Conservation (phyloP, 2,329 filamentous ascomycete genomes). For the Arachnomyces sp. region DNA sequence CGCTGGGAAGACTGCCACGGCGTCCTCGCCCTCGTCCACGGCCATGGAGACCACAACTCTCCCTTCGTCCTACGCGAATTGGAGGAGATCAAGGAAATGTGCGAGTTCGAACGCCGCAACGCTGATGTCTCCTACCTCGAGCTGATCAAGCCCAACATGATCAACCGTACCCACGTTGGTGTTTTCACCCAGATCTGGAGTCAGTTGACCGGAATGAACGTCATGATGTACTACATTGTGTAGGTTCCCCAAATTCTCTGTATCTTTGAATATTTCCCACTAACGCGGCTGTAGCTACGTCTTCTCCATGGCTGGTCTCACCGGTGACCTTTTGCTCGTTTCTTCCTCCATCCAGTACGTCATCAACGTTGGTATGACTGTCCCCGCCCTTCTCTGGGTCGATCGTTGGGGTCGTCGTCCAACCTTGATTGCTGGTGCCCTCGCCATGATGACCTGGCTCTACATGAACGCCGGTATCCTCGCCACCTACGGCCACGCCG, state of each 20-base stretch:
- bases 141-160: constrained; percentile 63
- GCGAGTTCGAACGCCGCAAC: constrained; percentile 64
- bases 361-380: constrained; percentile 72
- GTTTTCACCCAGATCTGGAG: constrained; percentile 68
- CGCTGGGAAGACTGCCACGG: constrained; percentile 47
- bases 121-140: constrained; percentile 62
- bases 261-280: constrained; percentile 12
- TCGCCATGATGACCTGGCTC: constrained; percentile 49
- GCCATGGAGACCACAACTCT: constrained; percentile 54
- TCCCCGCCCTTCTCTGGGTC: constrained; percentile 66
- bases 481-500: constrained; percentile 35
- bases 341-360: constrained; percentile 65
- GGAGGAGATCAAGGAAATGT: constrained; percentile 62
- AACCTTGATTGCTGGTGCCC: constrained; percentile 56
- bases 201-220: constrained; percentile 69
- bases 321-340: constrained; percentile 50
- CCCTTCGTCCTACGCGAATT: constrained; percentile 61
- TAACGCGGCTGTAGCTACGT: constrained; percentile 46
- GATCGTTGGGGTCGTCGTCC: constrained; percentile 67
- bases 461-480: constrained; percentile 37
- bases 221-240: constrained; percentile 64
- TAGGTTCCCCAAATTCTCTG: constrained; percentile 11
- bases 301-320: constrained; percentile 63
- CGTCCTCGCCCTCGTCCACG: constrained; percentile 51
- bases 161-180: constrained; percentile 64